Conservation (phyloP, 1,139 yeast species). For the Hemisphaericaspora xylofermentans region DNA sequence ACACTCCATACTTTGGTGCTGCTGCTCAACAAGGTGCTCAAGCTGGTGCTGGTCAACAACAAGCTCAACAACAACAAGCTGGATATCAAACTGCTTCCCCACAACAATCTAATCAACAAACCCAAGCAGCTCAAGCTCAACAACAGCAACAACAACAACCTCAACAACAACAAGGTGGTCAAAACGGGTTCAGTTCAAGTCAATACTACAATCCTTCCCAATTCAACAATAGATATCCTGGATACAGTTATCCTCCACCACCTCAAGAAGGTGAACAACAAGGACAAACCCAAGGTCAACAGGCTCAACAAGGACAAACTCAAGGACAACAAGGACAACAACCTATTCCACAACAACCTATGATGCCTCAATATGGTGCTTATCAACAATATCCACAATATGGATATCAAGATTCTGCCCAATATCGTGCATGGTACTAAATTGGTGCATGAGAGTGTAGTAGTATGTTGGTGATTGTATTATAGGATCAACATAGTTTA, state of each 20-base stretch:
- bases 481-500: not conserved
- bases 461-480: not conserved
- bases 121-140: slow-evolving; percentile 14
- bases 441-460: not conserved
- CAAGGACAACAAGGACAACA: slow-evolving; percentile 22
- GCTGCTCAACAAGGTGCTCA: slow-evolving; percentile 22
- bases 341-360: slow-evolving; percentile 37
- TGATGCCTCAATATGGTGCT: slow-evolving; percentile 44
- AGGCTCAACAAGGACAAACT: slow-evolving; percentile 21
- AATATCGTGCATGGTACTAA: slow-evolving; percentile 41
- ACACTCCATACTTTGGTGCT: slow-evolving; percentile 41
- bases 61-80: slow-evolving; percentile 11
- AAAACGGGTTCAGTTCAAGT: slow-evolving; percentile 11
- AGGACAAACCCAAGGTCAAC: slow-evolving; percentile 14
- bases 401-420: slow-evolving; percentile 46
- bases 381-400: slow-evolving; percentile 54
- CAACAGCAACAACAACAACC: slow-evolving; percentile 9
- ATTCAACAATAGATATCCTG: slow-evolving; percentile 38
- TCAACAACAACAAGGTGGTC: slow-evolving; percentile 11
- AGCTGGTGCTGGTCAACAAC: slow-evolving; percentile 20
- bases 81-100: slow-evolving; percentile 1
- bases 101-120: slow-evolving; percentile 12
- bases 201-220: slow-evolving; percentile 40
- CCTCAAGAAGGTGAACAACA: slow-evolving; percentile 23
- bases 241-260: slow-evolving; percentile 36